Base-by-base conservation (phyloP, 2,329 filamentous ascomycete genomes). In the Mycosphaerelloides madeirae region DNA sequence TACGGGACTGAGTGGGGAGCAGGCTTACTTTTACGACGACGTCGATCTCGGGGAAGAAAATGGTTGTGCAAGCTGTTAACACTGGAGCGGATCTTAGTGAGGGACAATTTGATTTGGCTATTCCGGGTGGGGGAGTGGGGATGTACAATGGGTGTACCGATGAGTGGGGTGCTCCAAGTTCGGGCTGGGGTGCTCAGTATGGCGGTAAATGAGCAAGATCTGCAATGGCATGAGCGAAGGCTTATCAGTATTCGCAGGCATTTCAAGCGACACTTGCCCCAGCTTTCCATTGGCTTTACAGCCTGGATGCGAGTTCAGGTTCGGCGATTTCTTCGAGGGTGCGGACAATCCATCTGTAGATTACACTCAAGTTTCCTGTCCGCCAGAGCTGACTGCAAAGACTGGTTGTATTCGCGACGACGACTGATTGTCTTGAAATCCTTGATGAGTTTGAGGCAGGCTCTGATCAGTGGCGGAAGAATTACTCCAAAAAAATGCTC, bases 1-100 rank as follows among this genome's bases (percentile, higher is more conserved):
- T n/a, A n/a, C n/a, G n/a, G n/a, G n/a, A n/a, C n/a, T n/a, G n/a
- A n/a, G n/a, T n/a, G n/a, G n/a, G 38, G 1, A 40, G 19, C 12
- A 65, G 61, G 32, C 65, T 82, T 43, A 78, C 77, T 11, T 80
- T 82, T 58, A 80, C 76, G 9, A 73, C 70, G 32, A 75, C 75
- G 4, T 64, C 74, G 5, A 71, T 78, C 15, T 64, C 68, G 19
- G 79, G 79, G 42, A 83, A 83, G 67, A 76, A 71, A 46, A 79
- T 83, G 76, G 69, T 83, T 41, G 74, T 84, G 13, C 80, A 84
- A 59, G 76, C 77, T 7, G 81, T 77, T 28, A 83, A 83, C 62
- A 83, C 79, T 2, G 80, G 79, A 22, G 70, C 68, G 15, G 79
- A 81, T 57, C 65, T 81, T 6, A 69, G 69, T 32, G 56, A 59